A percentile compares a stretch with the other conserved stretches of the same genome.
phyloP scores from a whole-genome alignment of 805 yeast species.

The Candida loeiensis region DNA sequence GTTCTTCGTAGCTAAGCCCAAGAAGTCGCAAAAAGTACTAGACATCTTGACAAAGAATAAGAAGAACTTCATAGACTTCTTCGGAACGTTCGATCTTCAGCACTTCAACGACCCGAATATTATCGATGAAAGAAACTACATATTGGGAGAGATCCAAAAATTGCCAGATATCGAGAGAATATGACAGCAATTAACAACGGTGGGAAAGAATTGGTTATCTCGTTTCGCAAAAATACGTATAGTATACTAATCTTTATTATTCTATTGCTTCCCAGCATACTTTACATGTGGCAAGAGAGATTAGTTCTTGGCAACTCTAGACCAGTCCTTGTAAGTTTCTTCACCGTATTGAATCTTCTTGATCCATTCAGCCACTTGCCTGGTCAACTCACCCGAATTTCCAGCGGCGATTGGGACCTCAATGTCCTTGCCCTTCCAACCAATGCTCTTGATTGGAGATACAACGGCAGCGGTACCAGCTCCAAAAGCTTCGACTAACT shows the following conservation, averaged over 20 bases:
- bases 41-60: constrained; percentile 85
- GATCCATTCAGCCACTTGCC: constrained; percentile 79
- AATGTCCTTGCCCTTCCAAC: constrained; percentile 71
- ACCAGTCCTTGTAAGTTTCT: constrained; percentile 58
- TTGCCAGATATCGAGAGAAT: constrained; percentile 57
- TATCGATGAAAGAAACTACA: constrained; percentile 76
- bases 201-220: too few relatives aligned
- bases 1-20: constrained; percentile 94
- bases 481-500: constrained; percentile 91
- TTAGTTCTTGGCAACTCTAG: constrained; percentile 31
- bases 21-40: constrained; percentile 70
- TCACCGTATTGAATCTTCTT: constrained; percentile 87
- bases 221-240: not conserved
- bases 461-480: constrained; percentile 98
- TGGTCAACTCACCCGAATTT: constrained; percentile 79
- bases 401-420: constrained; percentile 78
- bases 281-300: too few relatives aligned
- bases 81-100: constrained; percentile 60
- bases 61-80: constrained; percentile 66
- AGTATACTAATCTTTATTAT: not conserved
- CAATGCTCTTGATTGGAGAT: constrained; percentile 85
- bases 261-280: not conserved
- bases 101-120: constrained; percentile 64
- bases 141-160: constrained; percentile 67
- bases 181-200: not conserved